Evolutionary conservation across 1,139 yeast species (phyloP).

Genomic region (Scheffersomyces titani): DNA sequence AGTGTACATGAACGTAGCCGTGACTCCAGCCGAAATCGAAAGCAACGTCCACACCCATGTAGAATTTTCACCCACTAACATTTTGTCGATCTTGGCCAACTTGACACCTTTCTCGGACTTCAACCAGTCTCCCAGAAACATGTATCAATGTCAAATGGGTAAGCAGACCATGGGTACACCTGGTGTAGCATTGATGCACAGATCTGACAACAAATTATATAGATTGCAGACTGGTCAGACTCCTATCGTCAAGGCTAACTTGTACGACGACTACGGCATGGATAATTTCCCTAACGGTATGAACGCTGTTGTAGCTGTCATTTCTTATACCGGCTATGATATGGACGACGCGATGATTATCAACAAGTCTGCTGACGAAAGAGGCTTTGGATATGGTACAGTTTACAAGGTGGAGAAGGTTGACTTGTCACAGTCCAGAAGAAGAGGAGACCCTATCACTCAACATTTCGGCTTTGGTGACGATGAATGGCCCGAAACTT

Average conservation of each 20-base stretch:
- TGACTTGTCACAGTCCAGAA: conserved; percentile 74
- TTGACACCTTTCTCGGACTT: conserved; percentile 97
- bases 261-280: conserved; percentile 96
- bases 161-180: conserved; percentile 99
- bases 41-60: conserved; percentile 85
- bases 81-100: conserved; percentile 90
- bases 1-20: conserved; percentile 95
- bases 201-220: conserved; percentile 94
- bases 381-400: conserved; percentile 98
- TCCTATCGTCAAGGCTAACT: conserved; percentile 91
- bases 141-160: conserved; percentile 99
- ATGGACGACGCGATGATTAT: conserved; percentile 99
- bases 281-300: conserved; percentile 99
- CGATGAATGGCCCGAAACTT: conserved; percentile 88
- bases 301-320: conserved; percentile 98
- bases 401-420: conserved; percentile 93
- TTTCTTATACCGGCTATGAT: conserved; percentile 98
- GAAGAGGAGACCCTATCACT: conserved; percentile 92
- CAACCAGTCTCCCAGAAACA: conserved; percentile 98
- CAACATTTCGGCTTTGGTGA: conserved; percentile 94
- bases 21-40: conserved; percentile 88
- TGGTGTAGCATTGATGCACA: conserved; percentile 88
- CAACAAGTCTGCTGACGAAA: conserved; percentile 94
- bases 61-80: conserved; percentile 92
- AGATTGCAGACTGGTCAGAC: conserved; percentile 95